These are phyloP conservation scores for Termitomyces heimii DNA, from an alignment of 768 basidiomycete genomes.

Conservation along the genomic window DNA sequence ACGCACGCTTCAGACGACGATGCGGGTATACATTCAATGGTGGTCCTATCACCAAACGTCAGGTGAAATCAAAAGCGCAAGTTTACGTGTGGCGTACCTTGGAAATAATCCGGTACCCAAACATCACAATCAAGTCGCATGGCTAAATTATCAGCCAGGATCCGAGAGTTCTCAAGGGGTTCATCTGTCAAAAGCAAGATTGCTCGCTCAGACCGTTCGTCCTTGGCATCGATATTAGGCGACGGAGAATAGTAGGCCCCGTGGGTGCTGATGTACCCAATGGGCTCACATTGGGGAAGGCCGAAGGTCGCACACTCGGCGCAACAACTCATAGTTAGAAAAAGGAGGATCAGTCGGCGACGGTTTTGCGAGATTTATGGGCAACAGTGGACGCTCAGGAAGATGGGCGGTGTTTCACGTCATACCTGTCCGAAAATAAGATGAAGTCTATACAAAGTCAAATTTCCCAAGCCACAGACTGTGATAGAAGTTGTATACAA, in stretches of 20 bases:
- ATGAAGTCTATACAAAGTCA: background rate
- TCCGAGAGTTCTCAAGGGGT: conserved; percentile 48
- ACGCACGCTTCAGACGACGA: conserved; percentile 20
- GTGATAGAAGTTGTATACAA: background rate
- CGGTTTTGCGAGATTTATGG: conserved; percentile 1
- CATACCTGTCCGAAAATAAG: conserved; percentile 7
- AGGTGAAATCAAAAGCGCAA: background rate
- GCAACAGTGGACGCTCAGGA: background rate
- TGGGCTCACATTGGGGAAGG: conserved; percentile 39
- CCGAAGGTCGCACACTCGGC: conserved; percentile 35
- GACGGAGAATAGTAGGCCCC: conserved; percentile 40
- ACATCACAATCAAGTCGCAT: conserved; percentile 48
- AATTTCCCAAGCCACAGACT: background rate
- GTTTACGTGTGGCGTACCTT: conserved; percentile 28
- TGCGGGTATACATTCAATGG: background rate
- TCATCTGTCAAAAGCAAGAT: conserved; percentile 51
- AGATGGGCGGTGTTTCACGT: conserved; percentile 10
- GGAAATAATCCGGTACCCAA: conserved; percentile 58
- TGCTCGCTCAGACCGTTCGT: conserved; percentile 27
- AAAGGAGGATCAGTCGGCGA: background rate
- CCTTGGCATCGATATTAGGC: conserved; percentile 14
- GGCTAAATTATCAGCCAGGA: conserved; percentile 52
- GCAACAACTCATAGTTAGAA: conserved; percentile 15
- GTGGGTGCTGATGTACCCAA: conserved; percentile 31
- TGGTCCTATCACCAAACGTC: background rate